phyloP scores from a whole-genome alignment of 2,329 filamentous ascomycete species.

The Cladorrhinum sp. region DNA sequence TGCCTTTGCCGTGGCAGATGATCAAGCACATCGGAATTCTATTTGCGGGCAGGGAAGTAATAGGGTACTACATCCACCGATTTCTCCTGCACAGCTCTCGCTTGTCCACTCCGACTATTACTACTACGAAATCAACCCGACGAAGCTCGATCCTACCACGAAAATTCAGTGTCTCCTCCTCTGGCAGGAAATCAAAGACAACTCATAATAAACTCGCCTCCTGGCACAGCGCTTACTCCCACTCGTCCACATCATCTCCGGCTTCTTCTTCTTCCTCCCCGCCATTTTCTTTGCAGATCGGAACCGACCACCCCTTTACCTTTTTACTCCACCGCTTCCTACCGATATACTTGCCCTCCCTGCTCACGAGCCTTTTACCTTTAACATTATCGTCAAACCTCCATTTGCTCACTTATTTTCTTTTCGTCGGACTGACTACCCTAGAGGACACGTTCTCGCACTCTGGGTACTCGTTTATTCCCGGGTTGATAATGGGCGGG shows the following conservation, averaged over 20 bases:
- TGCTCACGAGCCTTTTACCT: slow-evolving; percentile 44
- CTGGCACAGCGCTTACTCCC: slow-evolving; percentile 46
- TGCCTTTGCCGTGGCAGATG: slow-evolving; percentile 54
- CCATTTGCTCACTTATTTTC: slow-evolving; percentile 69
- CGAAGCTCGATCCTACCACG: background rate
- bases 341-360: slow-evolving; percentile 63
- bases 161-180: background rate
- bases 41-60: slow-evolving; percentile 48
- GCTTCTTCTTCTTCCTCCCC: slow-evolving; percentile 55
- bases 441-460: slow-evolving; percentile 65
- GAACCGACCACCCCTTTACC: slow-evolving; percentile 66
- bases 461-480: slow-evolving; percentile 63
- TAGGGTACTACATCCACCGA: slow-evolving; percentile 74
- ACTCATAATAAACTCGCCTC: slow-evolving; percentile 32
- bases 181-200: background rate
- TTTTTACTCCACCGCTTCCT: slow-evolving; percentile 62
- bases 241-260: slow-evolving; percentile 50
- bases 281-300: slow-evolving; percentile 59
- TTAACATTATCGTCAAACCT: slow-evolving; percentile 42
- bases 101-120: background rate
- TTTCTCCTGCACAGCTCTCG: slow-evolving; percentile 58
- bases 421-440: slow-evolving; percentile 61
- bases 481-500: slow-evolving; percentile 52
- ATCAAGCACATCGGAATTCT: slow-evolving; percentile 47
- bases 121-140: background rate